These are phyloP conservation scores for Pleodorina starrii DNA, from an alignment of 139 green algal species.

Conservation along the genomic window DNA sequence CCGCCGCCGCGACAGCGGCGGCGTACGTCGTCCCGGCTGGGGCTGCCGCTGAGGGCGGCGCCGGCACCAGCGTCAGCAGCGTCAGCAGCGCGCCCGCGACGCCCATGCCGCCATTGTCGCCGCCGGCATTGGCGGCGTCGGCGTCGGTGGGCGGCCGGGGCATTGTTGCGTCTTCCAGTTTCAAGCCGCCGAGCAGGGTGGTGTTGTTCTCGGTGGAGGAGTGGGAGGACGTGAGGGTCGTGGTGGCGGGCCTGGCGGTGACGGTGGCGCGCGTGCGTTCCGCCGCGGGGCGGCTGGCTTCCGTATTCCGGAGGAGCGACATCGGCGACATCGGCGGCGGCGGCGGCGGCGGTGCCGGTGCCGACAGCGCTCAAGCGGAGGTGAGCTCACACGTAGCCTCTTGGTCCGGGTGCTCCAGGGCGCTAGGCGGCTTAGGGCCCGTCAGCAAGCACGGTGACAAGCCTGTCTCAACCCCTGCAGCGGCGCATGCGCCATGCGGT, in stretches of 20 bases:
- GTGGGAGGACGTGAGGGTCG: not conserved
- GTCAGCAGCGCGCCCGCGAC: not conserved
- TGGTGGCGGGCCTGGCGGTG: not conserved
- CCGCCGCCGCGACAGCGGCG: not conserved
- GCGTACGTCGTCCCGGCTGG: not conserved
- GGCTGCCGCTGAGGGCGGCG: not conserved
- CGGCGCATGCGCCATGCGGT: too few species aligned
- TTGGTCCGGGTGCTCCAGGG: too few species aligned
- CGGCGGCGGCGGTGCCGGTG: not conserved
- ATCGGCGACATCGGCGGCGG: too few species aligned
- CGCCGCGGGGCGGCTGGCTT: not conserved
- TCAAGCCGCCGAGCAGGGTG: constrained; percentile 5
- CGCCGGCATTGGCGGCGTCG: not conserved
- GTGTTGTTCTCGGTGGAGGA: not conserved
- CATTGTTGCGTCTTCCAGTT: too few species aligned
- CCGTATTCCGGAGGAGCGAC: not conserved
- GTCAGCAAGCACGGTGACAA: not conserved
- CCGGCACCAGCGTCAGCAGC: not conserved
- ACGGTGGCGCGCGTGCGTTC: not conserved
- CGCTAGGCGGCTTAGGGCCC: not conserved
- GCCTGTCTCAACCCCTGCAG: not conserved
- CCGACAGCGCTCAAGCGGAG: not conserved
- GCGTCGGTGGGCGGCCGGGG: too few species aligned
- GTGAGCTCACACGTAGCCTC: not conserved
- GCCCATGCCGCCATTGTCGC: not conserved